A percentile compares a stretch with the other conserved stretches of the same genome.
These are phyloP conservation scores for Rubia yunnanensis DNA, from an alignment of 257 asterid genomes.

Conservation along the genomic window DNA sequence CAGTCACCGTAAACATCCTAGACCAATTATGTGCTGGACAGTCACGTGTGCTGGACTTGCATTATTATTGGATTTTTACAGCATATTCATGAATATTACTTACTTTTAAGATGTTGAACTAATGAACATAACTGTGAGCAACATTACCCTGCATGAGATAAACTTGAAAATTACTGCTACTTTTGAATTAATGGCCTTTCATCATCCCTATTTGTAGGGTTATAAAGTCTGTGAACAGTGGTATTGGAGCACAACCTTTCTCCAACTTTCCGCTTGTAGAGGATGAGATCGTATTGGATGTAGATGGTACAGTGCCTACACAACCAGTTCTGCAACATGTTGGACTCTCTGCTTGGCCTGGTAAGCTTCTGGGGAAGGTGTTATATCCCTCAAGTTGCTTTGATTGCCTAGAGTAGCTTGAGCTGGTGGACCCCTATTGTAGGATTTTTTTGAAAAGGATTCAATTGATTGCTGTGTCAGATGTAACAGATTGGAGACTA, in stretches of 20 bases:
- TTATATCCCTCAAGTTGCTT: background rate
- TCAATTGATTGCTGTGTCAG: background rate
- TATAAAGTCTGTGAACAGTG: constrained; percentile 52
- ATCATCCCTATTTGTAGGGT: constrained; percentile 48
- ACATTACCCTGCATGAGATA: background rate
- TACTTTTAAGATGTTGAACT: background rate
- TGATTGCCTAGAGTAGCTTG: background rate
- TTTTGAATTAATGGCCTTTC: constrained; percentile 13
- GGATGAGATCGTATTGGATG: constrained; percentile 67
- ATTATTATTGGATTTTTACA: background rate
- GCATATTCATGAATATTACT: background rate
- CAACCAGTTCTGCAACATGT: constrained; percentile 83
- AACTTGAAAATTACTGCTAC: background rate
- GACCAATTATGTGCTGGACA: too few species aligned
- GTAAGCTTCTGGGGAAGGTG: constrained; percentile 29
- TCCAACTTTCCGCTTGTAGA: constrained; percentile 67
- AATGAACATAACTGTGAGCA: background rate
- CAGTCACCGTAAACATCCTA: too few species aligned
- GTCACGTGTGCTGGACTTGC: background rate
- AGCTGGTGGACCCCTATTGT: background rate
- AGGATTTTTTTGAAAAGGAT: background rate
- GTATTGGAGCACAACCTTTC: constrained; percentile 46
- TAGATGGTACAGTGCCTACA: constrained; percentile 77
- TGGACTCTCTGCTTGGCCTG: constrained; percentile 97
- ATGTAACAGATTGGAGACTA: background rate